Evolutionary conservation across 75 land plant species (phyloP), one percentile per base, ranked within the genome.

Genomic region (Sequoia sempervirens): DNA sequence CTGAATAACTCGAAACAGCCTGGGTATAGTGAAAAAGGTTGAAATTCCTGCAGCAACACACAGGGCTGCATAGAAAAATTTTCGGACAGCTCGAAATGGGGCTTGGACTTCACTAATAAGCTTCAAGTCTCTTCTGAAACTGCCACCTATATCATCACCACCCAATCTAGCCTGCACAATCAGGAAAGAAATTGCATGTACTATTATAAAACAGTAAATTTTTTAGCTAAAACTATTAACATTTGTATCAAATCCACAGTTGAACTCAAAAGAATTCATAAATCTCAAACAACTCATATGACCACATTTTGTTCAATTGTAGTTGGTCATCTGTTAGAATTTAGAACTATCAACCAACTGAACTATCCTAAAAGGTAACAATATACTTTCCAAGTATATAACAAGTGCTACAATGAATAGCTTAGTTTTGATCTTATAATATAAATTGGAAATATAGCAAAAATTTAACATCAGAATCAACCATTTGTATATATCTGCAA

Each of bases 31-130:
- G 47, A 95, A 90, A 40, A 95, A 78, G 23, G 92, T 88, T 75
- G 99, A 95, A 83, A 97, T 93, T 70, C 99, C 99, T 17, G 99
- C 99, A 84, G 99, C 97, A 78, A 91, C 92, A 82, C 89, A 37
- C 72, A 97, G 86, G 75, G 98, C 95, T 30, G 92, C 91, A 82
- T 94, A 97, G 73, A 97, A 97, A 83, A 95, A 94, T 83, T 92
- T 95, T 82, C 99, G 89, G 40, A 95, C 93, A 47, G 95, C 96
- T 41, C 99, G 92, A 85, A 97, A 95, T 82, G 99, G 99, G 70
- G 98, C 99, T 86, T 97, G 99, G 72, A 97, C 98, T 87, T 97
- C 99, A 91, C 99, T 92, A 58, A 97, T 97, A 73, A 95, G 92
- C 85, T 97, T 97, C 81, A 97, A 92, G 85, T 97, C 99, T 81